These are phyloP conservation scores for Ceratocystis cacaofunesta DNA, from an alignment of 2,329 filamentous ascomycete genomes.

Conservation along the genomic window DNA sequence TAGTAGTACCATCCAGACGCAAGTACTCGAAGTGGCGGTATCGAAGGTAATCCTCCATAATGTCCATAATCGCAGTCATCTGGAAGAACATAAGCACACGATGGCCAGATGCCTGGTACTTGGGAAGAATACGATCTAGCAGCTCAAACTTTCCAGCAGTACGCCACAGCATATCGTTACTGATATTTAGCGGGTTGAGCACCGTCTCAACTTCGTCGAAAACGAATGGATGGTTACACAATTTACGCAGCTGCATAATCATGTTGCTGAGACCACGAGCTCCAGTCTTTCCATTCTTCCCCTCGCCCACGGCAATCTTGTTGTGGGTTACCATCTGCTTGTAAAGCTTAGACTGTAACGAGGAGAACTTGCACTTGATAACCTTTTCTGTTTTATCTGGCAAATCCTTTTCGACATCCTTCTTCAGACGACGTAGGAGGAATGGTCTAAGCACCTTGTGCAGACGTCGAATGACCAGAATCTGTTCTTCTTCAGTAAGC, in stretches of 20 bases:
- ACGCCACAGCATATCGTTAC: slow-evolving; percentile 89
- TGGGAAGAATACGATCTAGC: slow-evolving; percentile 79
- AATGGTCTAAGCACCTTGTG: slow-evolving; percentile 97
- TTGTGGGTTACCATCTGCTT: slow-evolving; percentile 96
- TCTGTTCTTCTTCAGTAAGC: slow-evolving; percentile 96
- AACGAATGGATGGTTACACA: slow-evolving; percentile 98
- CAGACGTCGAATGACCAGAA: slow-evolving; percentile 92
- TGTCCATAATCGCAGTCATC: slow-evolving; percentile 99
- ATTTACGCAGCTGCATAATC: slow-evolving; percentile 97
- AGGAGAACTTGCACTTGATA: slow-evolving; percentile 97
- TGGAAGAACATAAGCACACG: slow-evolving; percentile 99
- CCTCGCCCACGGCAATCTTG: slow-evolving; percentile 84
- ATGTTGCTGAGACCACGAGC: slow-evolving; percentile 96
- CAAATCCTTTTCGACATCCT: slow-evolving; percentile 96
- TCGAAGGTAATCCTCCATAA: slow-evolving; percentile 96
- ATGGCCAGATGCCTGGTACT: slow-evolving; percentile 82
- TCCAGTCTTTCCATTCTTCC: slow-evolving; percentile 86
- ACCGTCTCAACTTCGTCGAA: slow-evolving; percentile 97
- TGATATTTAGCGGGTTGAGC: slow-evolving; percentile 79
- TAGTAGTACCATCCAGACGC: slow-evolving; percentile 89
- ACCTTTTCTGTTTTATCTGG: slow-evolving; percentile 98
- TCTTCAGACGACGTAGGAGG: slow-evolving; percentile 95
- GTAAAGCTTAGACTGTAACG: slow-evolving; percentile 83
- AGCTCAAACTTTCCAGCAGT: slow-evolving; percentile 95
- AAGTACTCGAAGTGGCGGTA: slow-evolving; percentile 73